A percentile compares a stretch with the other conserved stretches of the same genome.
Evolutionary conservation across 495 filamentous ascomycete genomes (phyloP).

Genomic region (Hypoxylon perforatum): DNA sequence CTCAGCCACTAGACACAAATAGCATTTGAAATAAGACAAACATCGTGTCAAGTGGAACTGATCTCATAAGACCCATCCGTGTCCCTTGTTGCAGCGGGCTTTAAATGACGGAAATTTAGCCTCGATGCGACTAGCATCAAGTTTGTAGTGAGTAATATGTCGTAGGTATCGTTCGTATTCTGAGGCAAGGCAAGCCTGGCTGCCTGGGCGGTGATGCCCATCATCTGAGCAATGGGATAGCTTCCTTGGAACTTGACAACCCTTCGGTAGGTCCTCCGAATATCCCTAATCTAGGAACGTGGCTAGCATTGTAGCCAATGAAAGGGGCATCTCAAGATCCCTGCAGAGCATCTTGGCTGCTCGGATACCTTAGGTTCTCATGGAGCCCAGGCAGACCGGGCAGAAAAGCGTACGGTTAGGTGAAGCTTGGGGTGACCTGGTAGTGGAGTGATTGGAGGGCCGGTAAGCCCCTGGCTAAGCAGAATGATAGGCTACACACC

Average conservation of each 20-base stretch:
- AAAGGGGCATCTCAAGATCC: slow-evolving; percentile 10
- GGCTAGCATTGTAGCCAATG: slow-evolving; percentile 28
- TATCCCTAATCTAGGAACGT: slow-evolving; percentile 23
- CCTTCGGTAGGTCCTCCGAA: slow-evolving; percentile 2
- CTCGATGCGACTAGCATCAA: background rate
- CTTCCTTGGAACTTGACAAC: slow-evolving; percentile 13
- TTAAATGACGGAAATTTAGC: background rate
- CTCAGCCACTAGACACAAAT: too few species aligned
- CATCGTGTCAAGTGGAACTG: background rate
- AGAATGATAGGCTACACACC: slow-evolving; percentile 23
- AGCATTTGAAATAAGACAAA: background rate
- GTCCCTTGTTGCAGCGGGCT: background rate
- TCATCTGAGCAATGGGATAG: slow-evolving; percentile 27
- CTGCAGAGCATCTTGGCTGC: slow-evolving; percentile 12
- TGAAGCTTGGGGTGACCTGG: slow-evolving; percentile 5
- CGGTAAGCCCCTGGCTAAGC: background rate
- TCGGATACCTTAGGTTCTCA: background rate
- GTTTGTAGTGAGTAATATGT: slow-evolving; percentile 3
- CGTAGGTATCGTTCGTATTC: slow-evolving; percentile 16
- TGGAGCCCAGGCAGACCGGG: background rate
- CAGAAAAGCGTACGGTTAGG: background rate
- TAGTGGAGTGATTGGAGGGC: slow-evolving; percentile 16
- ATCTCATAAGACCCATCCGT: background rate
- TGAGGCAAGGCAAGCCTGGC: background rate
- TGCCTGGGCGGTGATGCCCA: slow-evolving; percentile 31